Conservation (phyloP, 1,284 basidiomycete species). For the Microbotryum scabiosae region DNA sequence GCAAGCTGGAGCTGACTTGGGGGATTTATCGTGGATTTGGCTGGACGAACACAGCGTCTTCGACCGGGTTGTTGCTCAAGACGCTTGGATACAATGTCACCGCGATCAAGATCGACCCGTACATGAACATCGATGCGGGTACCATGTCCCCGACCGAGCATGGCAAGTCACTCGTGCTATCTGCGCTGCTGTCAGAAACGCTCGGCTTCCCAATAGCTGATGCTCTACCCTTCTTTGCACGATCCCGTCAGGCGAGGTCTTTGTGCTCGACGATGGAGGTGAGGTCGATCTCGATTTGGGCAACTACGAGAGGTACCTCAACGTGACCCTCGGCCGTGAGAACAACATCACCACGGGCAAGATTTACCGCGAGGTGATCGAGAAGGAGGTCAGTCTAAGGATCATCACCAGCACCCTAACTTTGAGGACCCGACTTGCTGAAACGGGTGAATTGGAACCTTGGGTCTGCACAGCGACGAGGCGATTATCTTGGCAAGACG, state of each 20-base stretch:
- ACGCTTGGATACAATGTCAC: conserved; percentile 93
- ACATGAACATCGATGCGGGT: conserved; percentile 99
- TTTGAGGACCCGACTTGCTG: neutral
- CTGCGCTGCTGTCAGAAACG: neutral
- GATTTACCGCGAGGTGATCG: conserved; percentile 94
- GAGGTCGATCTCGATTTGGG: conserved; percentile 97
- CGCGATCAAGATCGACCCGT: conserved; percentile 98
- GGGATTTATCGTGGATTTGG: too few relatives aligned
- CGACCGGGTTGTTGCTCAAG: conserved; percentile 91
- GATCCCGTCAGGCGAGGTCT: conserved; percentile 71
- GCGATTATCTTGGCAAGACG: conserved; percentile 96
- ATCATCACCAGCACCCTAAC: neutral
- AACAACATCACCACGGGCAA: conserved; percentile 99
- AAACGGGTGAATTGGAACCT: neutral
- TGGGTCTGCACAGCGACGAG: conserved; percentile 59
- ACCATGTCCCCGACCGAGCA: conserved; percentile 99
- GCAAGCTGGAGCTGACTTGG: too few relatives aligned
- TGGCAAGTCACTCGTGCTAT: conserved; percentile 50
- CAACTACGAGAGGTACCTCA: conserved; percentile 96
- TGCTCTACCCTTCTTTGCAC: neutral
- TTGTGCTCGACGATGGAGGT: conserved; percentile 95
- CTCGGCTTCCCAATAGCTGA: neutral
- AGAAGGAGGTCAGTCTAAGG: conserved; percentile 61
- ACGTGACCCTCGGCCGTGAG: conserved; percentile 85
- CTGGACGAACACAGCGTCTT: conserved; percentile 56